phyloP scores from a whole-genome alignment of 768 basidiomycete genomes.

The Phlebiopsis flavidoalba region DNA sequence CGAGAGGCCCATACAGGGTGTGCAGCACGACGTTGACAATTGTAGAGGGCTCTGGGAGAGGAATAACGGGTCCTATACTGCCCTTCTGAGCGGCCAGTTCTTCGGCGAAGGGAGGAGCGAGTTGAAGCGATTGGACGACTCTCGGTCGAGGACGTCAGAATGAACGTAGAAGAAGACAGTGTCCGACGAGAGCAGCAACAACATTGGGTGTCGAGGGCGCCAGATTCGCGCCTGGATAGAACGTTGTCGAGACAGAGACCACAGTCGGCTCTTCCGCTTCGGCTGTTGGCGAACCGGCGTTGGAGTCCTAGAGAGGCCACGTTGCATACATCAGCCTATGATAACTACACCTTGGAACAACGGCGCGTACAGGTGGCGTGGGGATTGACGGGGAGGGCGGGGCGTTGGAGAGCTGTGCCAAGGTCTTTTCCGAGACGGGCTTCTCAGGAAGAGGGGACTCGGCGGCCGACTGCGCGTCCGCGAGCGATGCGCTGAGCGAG shows the following conservation, averaged over 20 bases:
- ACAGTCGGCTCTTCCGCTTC: slow-evolving; percentile 27
- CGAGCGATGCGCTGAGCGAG: slow-evolving; percentile 6
- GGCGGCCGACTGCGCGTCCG: not conserved
- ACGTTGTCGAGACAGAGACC: slow-evolving; percentile 80
- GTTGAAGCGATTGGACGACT: slow-evolving; percentile 63
- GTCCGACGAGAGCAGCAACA: slow-evolving; percentile 65
- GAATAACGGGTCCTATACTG: slow-evolving; percentile 47
- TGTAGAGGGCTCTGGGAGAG: slow-evolving; percentile 53
- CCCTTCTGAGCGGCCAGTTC: slow-evolving; percentile 24
- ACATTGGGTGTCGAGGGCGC: slow-evolving; percentile 54
- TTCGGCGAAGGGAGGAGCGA: slow-evolving; percentile 44
- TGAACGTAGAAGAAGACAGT: slow-evolving; percentile 85
- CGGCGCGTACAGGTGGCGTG: slow-evolving; percentile 20
- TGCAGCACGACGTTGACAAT: slow-evolving; percentile 73
- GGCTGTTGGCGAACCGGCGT: not conserved
- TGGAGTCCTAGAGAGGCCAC: not conserved
- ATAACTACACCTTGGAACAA: not conserved
- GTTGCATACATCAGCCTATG: not conserved
- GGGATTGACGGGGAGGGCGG: slow-evolving; percentile 2
- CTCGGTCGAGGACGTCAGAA: slow-evolving; percentile 46
- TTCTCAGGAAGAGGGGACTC: slow-evolving; percentile 1
- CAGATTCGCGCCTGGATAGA: slow-evolving; percentile 63
- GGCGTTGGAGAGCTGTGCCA: slow-evolving; percentile 1
- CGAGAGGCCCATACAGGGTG: slow-evolving; percentile 62
- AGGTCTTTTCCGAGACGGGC: slow-evolving; percentile 15